Base-by-base conservation (phyloP, 257 asterid species). In the Gentiana dahurica region DNA sequence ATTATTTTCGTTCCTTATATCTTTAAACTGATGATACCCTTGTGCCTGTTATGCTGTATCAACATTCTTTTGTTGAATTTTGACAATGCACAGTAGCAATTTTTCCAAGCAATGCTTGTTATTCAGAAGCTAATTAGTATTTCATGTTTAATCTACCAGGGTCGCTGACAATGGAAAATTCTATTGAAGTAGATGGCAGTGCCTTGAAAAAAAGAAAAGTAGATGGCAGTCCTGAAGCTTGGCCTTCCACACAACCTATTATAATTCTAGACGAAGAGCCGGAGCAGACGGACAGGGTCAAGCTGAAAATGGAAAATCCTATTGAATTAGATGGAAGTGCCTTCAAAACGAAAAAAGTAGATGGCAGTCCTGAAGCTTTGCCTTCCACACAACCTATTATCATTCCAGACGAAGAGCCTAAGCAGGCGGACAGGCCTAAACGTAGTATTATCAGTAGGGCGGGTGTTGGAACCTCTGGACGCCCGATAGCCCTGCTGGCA, bases 401-500 rank as follows among this genome's bases (percentile, higher is more conserved):
- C 67, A 71, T 54, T 36, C 63, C 65, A 63, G 37, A 61, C 64
- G 58, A 58, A 49, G 65, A 64, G 70, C 66, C 62, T 53, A 80
- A 71, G 68, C 61, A 12, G 60, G 67, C 57, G 35, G 76, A 77
- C 55, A 73, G 64, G 71, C 75, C 75, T 36, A 57, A 73, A 64
- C 79, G 67, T 67, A 60, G 83, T 47, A 62, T 85, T 36, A 69
- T 81, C 36, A 65, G 64, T 56, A 79, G 95, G 61, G 81, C 89
- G 51, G 90, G 86, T 48, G 60, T 68, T 57, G 96, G 96, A 59
- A 76, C 76, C 62, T 76, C 86, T 55, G 98, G 95, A 38, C 59
- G 62, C 57, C 75, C 35, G 36, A 76, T 91, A 64, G 55, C 75
- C 47, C 74, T 91, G 83, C 86, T 77, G 11, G 55, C 92, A 35